These are phyloP conservation scores for Domatiomyces catenatus DNA, from an alignment of 2,329 filamentous ascomycete genomes.

Conservation along the genomic window DNA sequence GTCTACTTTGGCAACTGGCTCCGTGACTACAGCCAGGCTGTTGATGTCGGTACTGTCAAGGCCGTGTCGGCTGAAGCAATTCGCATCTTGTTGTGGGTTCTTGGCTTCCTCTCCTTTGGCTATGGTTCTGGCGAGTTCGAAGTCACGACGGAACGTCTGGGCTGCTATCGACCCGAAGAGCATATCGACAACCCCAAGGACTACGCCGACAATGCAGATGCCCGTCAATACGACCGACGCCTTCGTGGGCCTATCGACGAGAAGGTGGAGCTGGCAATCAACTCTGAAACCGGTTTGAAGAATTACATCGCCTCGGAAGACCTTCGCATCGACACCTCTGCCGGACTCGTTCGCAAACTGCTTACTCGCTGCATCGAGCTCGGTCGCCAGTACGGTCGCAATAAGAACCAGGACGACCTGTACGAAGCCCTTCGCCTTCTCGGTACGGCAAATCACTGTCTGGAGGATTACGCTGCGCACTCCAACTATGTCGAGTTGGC, in stretches of 20 bases:
- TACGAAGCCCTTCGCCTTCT: conserved; percentile 75
- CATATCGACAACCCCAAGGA: conserved; percentile 68
- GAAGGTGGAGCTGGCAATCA: conserved; percentile 59
- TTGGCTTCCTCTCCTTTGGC: conserved; percentile 80
- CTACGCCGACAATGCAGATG: conserved; percentile 80
- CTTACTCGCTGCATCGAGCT: conserved; percentile 62
- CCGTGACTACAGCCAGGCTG: conserved; percentile 80
- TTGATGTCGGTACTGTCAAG: conserved; percentile 86
- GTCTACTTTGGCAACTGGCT: conserved; percentile 97
- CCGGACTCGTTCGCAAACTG: conserved; percentile 57
- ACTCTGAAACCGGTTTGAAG: conserved; percentile 63
- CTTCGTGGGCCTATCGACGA: conserved; percentile 74
- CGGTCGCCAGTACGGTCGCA: conserved; percentile 56
- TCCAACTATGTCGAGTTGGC: conserved; percentile 86
- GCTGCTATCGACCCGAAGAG: conserved; percentile 68
- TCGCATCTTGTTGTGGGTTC: conserved; percentile 70
- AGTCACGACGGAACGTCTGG: conserved; percentile 62
- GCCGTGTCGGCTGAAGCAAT: conserved; percentile 81
- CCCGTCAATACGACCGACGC: conserved; percentile 62
- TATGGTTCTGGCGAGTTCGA: conserved; percentile 74
- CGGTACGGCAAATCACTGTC: conserved; percentile 75
- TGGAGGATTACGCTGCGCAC: conserved; percentile 86
- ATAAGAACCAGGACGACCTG: conserved; percentile 57
- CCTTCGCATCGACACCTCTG: conserved; percentile 64
- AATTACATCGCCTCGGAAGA: conserved; percentile 87